Percentiles rank a stretch among this genome's conserved stretches.
These are phyloP conservation scores for Odontarrhena argentea DNA, from an alignment of 345 rosid species.

Conservation along the genomic window DNA sequence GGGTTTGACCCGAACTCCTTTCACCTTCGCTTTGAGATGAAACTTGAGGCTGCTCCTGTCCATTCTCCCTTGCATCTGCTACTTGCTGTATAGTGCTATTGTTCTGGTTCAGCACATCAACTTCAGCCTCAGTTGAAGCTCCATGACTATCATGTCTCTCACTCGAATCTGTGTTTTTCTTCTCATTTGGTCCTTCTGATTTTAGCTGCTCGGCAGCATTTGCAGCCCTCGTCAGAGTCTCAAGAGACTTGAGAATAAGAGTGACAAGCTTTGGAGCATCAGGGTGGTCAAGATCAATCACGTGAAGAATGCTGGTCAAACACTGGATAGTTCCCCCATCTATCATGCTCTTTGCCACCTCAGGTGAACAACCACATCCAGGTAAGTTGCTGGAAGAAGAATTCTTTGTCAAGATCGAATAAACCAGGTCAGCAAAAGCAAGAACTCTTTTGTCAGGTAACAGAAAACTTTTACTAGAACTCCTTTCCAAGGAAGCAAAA, in stretches of 20 bases:
- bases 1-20: conserved; percentile 51
- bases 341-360: conserved; percentile 94
- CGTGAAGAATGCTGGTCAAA: conserved; percentile 77
- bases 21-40: conserved; percentile 54
- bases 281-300: conserved; percentile 92
- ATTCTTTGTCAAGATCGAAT: conserved; percentile 84
- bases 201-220: conserved; percentile 80
- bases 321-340: conserved; percentile 86
- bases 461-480: conserved; percentile 55
- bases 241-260: conserved; percentile 83
- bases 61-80: conserved; percentile 49
- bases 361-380: conserved; percentile 85
- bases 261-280: conserved; percentile 88
- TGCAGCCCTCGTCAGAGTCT: conserved; percentile 89
- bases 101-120: conserved; percentile 52
- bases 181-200: conserved; percentile 64
- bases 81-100: conserved; percentile 50
- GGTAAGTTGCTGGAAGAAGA: conserved; percentile 80
- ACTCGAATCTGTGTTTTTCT: conserved; percentile 51
- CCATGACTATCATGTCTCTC: conserved; percentile 56
- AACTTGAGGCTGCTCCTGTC: conserved; percentile 53
- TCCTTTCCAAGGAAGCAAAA: conserved; percentile 65
- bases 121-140: conserved; percentile 50
- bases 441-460: conserved; percentile 78
- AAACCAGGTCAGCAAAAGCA: conserved; percentile 74